phyloP scores from a whole-genome alignment of 345 rosid species.

The Clausena lansium region DNA sequence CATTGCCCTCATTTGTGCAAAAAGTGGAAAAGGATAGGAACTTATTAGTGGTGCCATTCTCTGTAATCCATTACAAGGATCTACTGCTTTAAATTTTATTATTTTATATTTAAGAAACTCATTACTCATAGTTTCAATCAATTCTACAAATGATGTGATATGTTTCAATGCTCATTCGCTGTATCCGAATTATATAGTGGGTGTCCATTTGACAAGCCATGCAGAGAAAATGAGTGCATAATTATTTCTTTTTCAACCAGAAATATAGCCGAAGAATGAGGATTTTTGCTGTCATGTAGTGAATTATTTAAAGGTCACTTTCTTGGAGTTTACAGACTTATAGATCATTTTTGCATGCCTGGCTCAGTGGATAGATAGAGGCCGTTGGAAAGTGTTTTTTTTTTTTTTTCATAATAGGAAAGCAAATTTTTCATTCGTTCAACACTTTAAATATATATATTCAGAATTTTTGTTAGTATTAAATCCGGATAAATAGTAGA shows the following conservation, averaged over 20 bases:
- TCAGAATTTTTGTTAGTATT: no score
- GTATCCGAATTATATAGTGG: not conserved
- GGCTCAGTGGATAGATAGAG: not conserved
- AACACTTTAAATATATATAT: no score
- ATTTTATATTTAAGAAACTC: not conserved
- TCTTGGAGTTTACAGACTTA: not conserved
- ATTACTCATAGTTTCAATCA: not conserved
- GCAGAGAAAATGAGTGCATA: not conserved
- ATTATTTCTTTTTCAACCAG: not conserved
- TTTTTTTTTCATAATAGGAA: no score
- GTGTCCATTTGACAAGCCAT: not conserved
- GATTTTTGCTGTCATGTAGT: not conserved
- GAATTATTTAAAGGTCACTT: not conserved
- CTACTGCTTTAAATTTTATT: not conserved
- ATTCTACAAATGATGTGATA: not conserved
- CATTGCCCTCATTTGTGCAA: not conserved
- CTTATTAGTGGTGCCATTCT: not conserved
- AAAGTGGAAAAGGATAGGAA: not conserved
- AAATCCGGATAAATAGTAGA: no score
- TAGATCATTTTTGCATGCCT: no score
- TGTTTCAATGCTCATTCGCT: not conserved
- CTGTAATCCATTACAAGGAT: conserved; percentile 16
- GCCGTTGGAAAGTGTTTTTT: not conserved
- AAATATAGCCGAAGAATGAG: not conserved
- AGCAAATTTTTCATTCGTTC: no score